Percentiles rank a stretch among this genome's conserved stretches.
These are phyloP conservation scores for Juglanconis oblonga DNA, from an alignment of 2,329 filamentous ascomycete species.

Conservation along the genomic window DNA sequence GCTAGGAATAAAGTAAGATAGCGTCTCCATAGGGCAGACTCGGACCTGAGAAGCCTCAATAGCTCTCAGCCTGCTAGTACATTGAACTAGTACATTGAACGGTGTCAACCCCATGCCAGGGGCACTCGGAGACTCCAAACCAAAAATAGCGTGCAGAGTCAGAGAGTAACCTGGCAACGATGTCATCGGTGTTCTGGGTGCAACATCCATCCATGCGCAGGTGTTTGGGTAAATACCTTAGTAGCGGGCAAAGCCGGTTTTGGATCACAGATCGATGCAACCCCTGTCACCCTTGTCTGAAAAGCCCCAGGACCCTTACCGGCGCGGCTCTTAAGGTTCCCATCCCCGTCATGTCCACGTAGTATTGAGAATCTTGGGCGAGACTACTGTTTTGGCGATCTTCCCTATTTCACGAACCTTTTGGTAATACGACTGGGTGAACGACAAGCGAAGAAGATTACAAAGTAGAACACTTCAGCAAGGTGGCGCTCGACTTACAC, in stretches of 20 bases:
- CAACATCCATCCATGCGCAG: neutral
- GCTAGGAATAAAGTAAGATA: neutral
- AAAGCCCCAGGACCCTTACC: neutral
- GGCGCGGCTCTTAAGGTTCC: neutral
- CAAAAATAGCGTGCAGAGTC: neutral
- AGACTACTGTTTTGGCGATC: neutral
- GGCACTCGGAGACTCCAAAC: neutral
- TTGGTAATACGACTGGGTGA: neutral
- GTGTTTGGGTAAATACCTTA: neutral
- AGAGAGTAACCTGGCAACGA: neutral
- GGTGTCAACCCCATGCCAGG: neutral
- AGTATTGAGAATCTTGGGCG: neutral
- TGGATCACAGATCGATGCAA: neutral
- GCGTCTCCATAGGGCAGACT: neutral
- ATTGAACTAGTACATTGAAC: no score
- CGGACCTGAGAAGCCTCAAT: neutral
- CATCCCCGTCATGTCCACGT: neutral
- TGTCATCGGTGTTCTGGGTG: neutral
- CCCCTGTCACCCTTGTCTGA: neutral
- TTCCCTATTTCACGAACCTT: neutral
- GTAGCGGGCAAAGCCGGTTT: conserved; percentile 1
- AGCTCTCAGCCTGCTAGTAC: neutral
- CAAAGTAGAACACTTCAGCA: neutral
- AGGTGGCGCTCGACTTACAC: neutral
- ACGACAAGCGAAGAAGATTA: neutral